These are phyloP conservation scores for Chenopodium suecicum DNA, from an alignment of 148 eudicot species.

Conservation along the genomic window DNA sequence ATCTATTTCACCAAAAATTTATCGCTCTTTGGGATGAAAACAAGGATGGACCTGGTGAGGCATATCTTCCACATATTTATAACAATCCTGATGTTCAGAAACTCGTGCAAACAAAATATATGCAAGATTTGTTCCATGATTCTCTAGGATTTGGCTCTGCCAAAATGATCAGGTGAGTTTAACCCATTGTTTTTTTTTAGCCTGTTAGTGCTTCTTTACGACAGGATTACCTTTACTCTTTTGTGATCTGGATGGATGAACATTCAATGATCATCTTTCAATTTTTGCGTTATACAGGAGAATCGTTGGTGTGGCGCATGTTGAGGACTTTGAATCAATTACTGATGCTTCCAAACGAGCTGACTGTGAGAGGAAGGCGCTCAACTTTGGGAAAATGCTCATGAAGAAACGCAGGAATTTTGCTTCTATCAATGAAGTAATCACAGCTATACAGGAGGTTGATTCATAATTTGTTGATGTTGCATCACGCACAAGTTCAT, in stretches of 20 bases:
- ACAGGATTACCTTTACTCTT: neutral
- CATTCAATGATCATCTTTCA: neutral
- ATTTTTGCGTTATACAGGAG: constrained; percentile 54
- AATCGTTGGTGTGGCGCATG: constrained; percentile 95
- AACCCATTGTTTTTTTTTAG: too few species aligned
- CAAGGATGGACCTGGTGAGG: constrained; percentile 87
- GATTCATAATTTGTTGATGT: constrained; percentile 14
- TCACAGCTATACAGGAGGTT: constrained; percentile 43
- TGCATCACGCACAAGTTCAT: neutral
- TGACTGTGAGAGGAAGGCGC: constrained; percentile 79
- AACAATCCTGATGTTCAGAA: constrained; percentile 59
- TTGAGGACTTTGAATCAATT: constrained; percentile 89
- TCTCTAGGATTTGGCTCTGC: constrained; percentile 92
- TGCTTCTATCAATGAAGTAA: constrained; percentile 52
- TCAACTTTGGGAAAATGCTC: constrained; percentile 73
- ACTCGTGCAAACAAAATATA: constrained; percentile 56
- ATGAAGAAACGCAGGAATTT: constrained; percentile 60
- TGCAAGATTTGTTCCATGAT: constrained; percentile 78
- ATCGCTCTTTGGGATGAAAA: constrained; percentile 79
- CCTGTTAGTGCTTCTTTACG: neutral
- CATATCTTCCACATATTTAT: constrained; percentile 80
- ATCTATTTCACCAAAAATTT: constrained; percentile 64
- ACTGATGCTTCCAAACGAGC: constrained; percentile 58
- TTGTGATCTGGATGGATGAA: neutral
- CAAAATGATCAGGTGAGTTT: constrained; percentile 80